Evolutionary conservation across 208 protist species (phyloP), one percentile per base, ranked within the genome.

Genomic region (Borovskyia barvae): DNA sequence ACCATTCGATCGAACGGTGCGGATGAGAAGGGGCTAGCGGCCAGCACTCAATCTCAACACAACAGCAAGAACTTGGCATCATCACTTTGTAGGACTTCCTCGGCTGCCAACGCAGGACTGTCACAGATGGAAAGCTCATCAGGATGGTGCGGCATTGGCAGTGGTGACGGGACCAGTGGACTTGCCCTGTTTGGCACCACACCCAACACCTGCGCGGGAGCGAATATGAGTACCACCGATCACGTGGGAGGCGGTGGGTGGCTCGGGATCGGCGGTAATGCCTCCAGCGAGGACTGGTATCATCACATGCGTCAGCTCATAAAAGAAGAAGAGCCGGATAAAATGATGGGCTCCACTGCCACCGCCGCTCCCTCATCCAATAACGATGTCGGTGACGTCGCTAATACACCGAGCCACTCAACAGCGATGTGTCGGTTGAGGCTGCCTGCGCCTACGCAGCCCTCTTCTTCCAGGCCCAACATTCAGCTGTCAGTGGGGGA

Each of bases 221-320:
- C n/a, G 54, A 41, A 20, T 42, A 61, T 9, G 5, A 29, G 25
- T 37, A 28, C 46, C 25, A 63, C 42, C 11, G 8, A 8, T n/a
- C 14, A 2, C 35, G 22, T 11, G 32, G 22, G n/a, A 29, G 45
- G 20, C 29, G 51, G 43, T 9, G 62, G 63, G 4, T 87, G 84
- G 77, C 41, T 69, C 12, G 75, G 67, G 17, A 56, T 86, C 6
- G 77, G 81, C 17, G 75, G 69, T 12, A 32, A 53, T 15, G 30
- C 61, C 41, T 66, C 62, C 43, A 81, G 57, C 55, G 63, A 77
- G 5, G 76, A 86, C 35, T 90, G 83, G 83, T 90, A 90, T 59
- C 55, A 73, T 8, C 75, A 74, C 5, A 82, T 90, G 62, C 83
- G 79, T 8, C 46, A 62, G 35, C 74, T 68, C 24, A 58, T 49